Base-by-base conservation (phyloP, 192 early-diverging fungal species). In the Funneliformis geosporum region DNA sequence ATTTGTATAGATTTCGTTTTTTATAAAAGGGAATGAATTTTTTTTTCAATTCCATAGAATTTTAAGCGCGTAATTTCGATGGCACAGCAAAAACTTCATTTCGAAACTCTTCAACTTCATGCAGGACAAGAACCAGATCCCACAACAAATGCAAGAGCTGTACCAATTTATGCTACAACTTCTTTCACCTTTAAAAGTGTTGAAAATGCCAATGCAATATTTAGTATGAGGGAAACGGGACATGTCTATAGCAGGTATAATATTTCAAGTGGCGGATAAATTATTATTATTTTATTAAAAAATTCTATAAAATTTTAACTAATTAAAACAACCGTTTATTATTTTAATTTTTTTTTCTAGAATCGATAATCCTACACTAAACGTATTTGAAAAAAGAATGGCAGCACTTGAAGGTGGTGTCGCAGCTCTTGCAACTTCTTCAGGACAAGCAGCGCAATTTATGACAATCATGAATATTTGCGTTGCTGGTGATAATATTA, bases 51-150 rank as follows among this genome's bases (percentile, higher is more conserved):
- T 33, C 33, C 0, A 33, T 33, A 33, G 1, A 33, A 33, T 33
- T 33, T 2, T 33, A 33, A 33, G 2, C 33, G 33, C 2, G 33
- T 33, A 33, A 33, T 33, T 33, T 33, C 33, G 33, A 33, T 33
- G 33, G 33, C 33, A 33, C 33, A 33, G 33, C 33, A 55, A 28
- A 73, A 87, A 80, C 82, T 83, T 72, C 89, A 84, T 80, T 97
- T 96, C 80, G 95, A 97, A 76, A 98, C 96, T 33, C 91, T 97
- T 40, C 95, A 97, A 84, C 84, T 98, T n/a, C 97, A 98, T 80
- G 95, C 96, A 33, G 96, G 96, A 38, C 94, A 93, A 5, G 2
- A 40, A 18, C 84, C 83, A 73, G 87, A 91, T 75, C 27, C 87
- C 7, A 79, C 89, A 2, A 97, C 94, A 70, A 89, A 92, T 25